Percentiles rank a stretch among this genome's conserved stretches.
Conservation (phyloP, 2,329 filamentous ascomycete species). For the Sporothrix mexicana region DNA sequence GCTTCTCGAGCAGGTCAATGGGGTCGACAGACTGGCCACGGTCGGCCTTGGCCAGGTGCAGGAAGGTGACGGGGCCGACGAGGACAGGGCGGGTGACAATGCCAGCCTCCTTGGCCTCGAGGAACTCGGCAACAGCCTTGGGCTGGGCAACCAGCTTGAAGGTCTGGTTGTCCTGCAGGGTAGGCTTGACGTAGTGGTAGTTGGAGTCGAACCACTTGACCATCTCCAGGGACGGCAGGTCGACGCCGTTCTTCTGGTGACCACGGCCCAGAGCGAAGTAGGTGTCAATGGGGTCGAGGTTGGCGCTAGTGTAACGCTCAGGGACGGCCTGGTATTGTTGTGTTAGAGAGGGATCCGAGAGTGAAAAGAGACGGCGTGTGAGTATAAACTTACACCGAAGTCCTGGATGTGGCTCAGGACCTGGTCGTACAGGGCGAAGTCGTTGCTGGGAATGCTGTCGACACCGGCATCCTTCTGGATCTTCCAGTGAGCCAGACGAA, state of each 20-base stretch:
- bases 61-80: conserved; percentile 95
- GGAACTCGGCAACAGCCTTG: conserved; percentile 94
- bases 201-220: conserved; percentile 99
- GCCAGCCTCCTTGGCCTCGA: conserved; percentile 97
- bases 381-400: conserved; percentile 75
- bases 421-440: conserved; percentile 99
- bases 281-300: conserved; percentile 86
- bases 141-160: conserved; percentile 88
- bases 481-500: conserved; percentile 97
- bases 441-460: conserved; percentile 97
- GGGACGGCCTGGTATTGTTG: conserved; percentile 71
- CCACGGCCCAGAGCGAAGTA: conserved; percentile 99
- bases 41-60: conserved; percentile 97
- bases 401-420: conserved; percentile 98
- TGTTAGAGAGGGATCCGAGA: background rate
- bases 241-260: conserved; percentile 91
- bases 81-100: conserved; percentile 92
- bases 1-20: conserved; percentile 91
- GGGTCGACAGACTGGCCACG: conserved; percentile 91
- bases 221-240: conserved; percentile 97
- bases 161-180: conserved; percentile 92
- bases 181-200: conserved; percentile 99
- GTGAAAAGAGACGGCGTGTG: background rate
- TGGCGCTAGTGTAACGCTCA: conserved; percentile 90
- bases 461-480: conserved; percentile 99